Evolutionary conservation across 1,139 yeast genomes (phyloP).

Genomic region (Magnusiomyces starmeri): DNA sequence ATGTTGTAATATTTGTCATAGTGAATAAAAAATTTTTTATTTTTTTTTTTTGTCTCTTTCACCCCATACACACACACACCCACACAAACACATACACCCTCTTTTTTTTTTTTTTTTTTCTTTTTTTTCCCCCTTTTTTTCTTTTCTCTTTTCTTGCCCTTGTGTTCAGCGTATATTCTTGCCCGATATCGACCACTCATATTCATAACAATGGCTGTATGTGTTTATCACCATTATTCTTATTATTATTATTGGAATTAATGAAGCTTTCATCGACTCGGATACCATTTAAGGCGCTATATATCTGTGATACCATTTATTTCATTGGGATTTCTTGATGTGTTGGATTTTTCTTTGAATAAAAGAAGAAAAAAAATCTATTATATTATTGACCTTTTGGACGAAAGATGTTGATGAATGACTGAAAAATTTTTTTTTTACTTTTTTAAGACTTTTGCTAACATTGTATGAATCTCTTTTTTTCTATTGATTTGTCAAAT

Average conservation of each 20-base stretch:
- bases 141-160: slow-evolving; percentile 5
- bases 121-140: not conserved
- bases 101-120: not conserved
- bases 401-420: no score
- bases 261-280: no score
- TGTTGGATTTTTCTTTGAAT: not conserved
- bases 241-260: not conserved
- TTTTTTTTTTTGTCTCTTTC: slow-evolving; percentile 5
- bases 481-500: not conserved
- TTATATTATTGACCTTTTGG: no score
- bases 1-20: not conserved
- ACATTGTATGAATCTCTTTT: not conserved
- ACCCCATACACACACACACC: not conserved
- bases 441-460: not conserved
- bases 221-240: slow-evolving; percentile 6
- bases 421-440: not conserved
- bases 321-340: not conserved
- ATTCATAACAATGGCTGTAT: slow-evolving; percentile 16
- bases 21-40: not conserved
- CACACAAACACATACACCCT: no score
- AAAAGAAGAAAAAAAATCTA: not conserved
- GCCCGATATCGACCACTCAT: slow-evolving; percentile 7
- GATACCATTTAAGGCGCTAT: no score
- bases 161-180: slow-evolving; percentile 7
- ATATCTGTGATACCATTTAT: not conserved